Base-by-base conservation (phyloP, 345 rosid genomes). In the Hypericum androsaemum region DNA sequence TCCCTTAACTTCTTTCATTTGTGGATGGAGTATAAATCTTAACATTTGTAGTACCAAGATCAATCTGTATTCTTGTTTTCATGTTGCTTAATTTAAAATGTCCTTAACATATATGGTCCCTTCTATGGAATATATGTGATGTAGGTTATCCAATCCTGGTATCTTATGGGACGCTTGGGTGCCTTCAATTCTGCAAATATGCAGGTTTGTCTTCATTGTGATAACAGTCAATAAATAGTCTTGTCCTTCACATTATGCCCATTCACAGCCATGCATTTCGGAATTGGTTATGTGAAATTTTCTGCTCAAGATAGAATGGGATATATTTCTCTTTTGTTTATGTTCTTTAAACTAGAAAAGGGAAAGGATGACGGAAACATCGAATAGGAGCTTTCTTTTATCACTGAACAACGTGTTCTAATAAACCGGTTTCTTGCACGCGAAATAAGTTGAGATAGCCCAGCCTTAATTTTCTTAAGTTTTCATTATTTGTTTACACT, bases 91-190 rank as follows among this genome's bases (percentile, higher is more conserved):
- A 4, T 22, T 58, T 58, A 36, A 16, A 43, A 44, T 28, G 44
- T 22, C 12, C 22, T 13, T 14, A 62, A 15, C 47, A 22, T 4
- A 22, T 22, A 42, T 36, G 22, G 10, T 56, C n/a, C 38, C 36
- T 47, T 53, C 10, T 16, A 10, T 10, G 36, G 50, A 41, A 5
- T 17, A 35, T 64, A 68, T n/a, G n/a, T n/a, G n/a, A n/a, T n/a
- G n/a, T 88, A 90, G 98, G 84, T 75, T 53, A 73, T 86, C 60
- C 96, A 84, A 62, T 78, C 98, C 16, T 86, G 96, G 96, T 87
- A 90, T 74, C 87, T 86, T 61, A 87, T 90, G 98, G 96, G 98
- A 43, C 71, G 96, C 51, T 62, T 86, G 58, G 98, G 98, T 42
- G 87, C 89, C 67, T 90, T 86, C 73, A 90, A 90, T 72, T 80